phyloP scores from a whole-genome alignment of 2,329 filamentous ascomycete genomes.

The Endoconidiophora polonica region DNA sequence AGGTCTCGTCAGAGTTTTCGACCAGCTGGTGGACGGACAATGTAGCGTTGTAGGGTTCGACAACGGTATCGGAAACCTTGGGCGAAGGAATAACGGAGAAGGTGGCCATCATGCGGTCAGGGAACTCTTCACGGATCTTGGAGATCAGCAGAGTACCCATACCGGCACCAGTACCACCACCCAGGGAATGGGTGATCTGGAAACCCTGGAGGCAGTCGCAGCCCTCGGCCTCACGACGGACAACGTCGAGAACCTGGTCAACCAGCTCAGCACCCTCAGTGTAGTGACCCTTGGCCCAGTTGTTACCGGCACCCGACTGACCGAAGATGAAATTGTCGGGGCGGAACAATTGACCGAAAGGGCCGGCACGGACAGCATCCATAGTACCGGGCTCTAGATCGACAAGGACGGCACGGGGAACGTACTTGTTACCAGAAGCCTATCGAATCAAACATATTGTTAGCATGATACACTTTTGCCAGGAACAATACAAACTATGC shows the following conservation, averaged over 20 bases:
- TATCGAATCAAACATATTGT: conserved; percentile 22
- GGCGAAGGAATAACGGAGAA: conserved; percentile 98
- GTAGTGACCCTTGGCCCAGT: conserved; percentile 99
- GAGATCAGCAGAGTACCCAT: conserved; percentile 99
- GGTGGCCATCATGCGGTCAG: conserved; percentile 99
- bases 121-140: conserved; percentile 99
- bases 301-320: conserved; percentile 99
- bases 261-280: conserved; percentile 98
- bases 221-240: conserved; percentile 95
- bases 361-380: conserved; percentile 95
- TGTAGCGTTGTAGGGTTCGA: conserved; percentile 99
- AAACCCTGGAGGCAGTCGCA: conserved; percentile 99
- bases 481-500: background rate
- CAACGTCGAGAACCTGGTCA: conserved; percentile 94
- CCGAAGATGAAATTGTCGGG: conserved; percentile 99
- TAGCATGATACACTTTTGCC: background rate
- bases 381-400: conserved; percentile 99
- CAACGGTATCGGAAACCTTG: conserved; percentile 98
- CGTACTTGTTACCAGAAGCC: conserved; percentile 97
- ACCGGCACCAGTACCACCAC: conserved; percentile 99
- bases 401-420: conserved; percentile 96
- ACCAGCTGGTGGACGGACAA: conserved; percentile 98
- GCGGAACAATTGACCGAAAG: conserved; percentile 97
- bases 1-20: conserved; percentile 99
- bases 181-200: conserved; percentile 99